Evolutionary conservation across 2,329 filamentous ascomycete genomes (phyloP).

Genomic region (Huntiella omanensis): DNA sequence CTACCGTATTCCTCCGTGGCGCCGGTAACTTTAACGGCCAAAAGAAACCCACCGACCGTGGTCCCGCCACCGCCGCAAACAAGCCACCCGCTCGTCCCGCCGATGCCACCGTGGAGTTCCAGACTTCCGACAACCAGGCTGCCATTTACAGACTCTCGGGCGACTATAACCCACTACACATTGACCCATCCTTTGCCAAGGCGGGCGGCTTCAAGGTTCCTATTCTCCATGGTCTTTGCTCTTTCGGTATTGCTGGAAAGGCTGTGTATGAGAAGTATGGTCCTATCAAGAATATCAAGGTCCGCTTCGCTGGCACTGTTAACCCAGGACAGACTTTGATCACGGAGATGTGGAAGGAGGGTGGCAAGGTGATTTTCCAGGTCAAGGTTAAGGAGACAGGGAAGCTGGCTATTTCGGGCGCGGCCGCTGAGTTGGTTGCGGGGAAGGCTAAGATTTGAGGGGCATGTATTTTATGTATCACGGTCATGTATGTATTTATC

Average conservation of each 20-base stretch:
- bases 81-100: constrained; percentile 57
- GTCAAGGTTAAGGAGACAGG: constrained; percentile 81
- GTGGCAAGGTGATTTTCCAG: constrained; percentile 64
- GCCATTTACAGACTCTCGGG: constrained; percentile 84
- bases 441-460: constrained; percentile 9
- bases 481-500: background rate
- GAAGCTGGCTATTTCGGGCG: constrained; percentile 68
- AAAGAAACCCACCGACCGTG: constrained; percentile 58
- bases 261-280: constrained; percentile 75
- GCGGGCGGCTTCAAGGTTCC: constrained; percentile 87
- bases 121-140: constrained; percentile 78
- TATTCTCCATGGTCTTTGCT: constrained; percentile 93
- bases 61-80: constrained; percentile 63
- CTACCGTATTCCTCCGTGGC: constrained; percentile 79
- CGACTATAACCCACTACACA: constrained; percentile 90
- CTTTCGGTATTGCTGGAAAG: constrained; percentile 80
- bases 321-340: constrained; percentile 74
- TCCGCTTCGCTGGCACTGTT: constrained; percentile 72
- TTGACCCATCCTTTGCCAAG: constrained; percentile 87
- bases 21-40: constrained; percentile 78
- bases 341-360: constrained; percentile 91
- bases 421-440: constrained; percentile 52
- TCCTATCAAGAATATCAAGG: constrained; percentile 76
- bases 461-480: background rate
- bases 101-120: constrained; percentile 68